A percentile compares a stretch with the other conserved stretches of the same genome.
Conservation (phyloP, 345 rosid genomes). For the Excoecaria agallocha region DNA sequence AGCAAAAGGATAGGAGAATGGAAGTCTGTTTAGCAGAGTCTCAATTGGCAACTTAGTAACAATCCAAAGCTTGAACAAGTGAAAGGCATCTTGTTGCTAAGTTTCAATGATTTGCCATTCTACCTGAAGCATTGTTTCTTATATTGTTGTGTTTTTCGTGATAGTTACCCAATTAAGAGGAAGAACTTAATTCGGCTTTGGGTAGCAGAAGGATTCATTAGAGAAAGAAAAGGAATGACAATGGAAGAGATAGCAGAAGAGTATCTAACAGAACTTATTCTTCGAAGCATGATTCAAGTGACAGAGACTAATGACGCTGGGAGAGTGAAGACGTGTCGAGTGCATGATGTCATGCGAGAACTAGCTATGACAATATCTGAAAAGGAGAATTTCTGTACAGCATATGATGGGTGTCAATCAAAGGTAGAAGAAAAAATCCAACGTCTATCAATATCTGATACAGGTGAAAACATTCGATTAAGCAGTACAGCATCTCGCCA, state of each 20-base stretch:
- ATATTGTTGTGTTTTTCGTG: conserved; percentile 23
- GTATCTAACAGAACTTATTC: conserved; percentile 25
- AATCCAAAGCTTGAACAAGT: conserved; percentile 25
- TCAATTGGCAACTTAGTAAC: conserved; percentile 30
- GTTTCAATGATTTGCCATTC: conserved; percentile 32
- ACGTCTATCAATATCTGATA: conserved; percentile 18
- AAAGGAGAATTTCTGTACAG: conserved; percentile 25
- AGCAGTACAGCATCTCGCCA: conserved; percentile 14
- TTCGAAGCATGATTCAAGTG: conserved; percentile 34
- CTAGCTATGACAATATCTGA: conserved; percentile 26
- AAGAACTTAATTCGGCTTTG: conserved; percentile 23
- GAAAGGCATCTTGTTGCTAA: conserved; percentile 24
- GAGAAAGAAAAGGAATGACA: conserved; percentile 26
- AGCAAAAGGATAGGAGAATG: conserved; percentile 20
- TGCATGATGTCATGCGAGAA: conserved; percentile 36
- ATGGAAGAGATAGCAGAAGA: conserved; percentile 33
- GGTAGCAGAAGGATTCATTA: conserved; percentile 34
- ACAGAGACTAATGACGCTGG: conserved; percentile 25
- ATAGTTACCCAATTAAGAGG: conserved; percentile 23
- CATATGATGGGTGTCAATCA: conserved; percentile 22
- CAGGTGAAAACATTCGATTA: conserved; percentile 19
- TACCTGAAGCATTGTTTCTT: conserved; percentile 29
- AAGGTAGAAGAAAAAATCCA: conserved; percentile 22
- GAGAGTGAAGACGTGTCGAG: conserved; percentile 25
- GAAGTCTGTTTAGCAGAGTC: conserved; percentile 23